Conservation (phyloP, 2,329 filamentous ascomycete species). For the Pyrenochaeta sp. region DNA sequence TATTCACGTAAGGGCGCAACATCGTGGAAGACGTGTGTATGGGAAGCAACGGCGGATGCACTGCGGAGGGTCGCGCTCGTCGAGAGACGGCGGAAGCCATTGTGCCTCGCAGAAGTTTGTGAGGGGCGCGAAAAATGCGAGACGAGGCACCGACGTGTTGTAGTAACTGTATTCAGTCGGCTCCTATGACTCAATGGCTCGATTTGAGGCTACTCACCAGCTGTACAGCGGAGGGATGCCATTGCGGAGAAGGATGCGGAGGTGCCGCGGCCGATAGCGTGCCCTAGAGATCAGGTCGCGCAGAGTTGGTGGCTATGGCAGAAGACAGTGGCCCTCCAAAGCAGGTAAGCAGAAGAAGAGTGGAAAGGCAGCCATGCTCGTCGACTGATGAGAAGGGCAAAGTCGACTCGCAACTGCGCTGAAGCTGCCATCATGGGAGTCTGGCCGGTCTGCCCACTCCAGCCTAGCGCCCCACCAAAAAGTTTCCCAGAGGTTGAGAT, state of each 20-base stretch:
- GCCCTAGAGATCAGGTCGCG: slow-evolving; percentile 2
- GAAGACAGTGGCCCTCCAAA: slow-evolving; percentile 8
- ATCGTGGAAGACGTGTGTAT: slow-evolving; percentile 77
- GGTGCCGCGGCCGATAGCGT: slow-evolving; percentile 23
- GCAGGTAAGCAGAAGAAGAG: slow-evolving; percentile 12
- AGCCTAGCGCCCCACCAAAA: slow-evolving; percentile 29
- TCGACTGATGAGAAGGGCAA: slow-evolving; percentile 23
- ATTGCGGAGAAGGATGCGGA: slow-evolving; percentile 35
- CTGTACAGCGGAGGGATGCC: slow-evolving; percentile 26
- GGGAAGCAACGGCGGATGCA: slow-evolving; percentile 23
- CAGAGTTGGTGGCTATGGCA: slow-evolving; percentile 7
- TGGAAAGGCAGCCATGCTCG: slow-evolving; percentile 23
- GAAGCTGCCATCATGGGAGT: slow-evolving; percentile 25
- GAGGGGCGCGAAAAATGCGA: slow-evolving; percentile 6
- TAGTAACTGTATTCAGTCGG: slow-evolving; percentile 23
- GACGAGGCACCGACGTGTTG: slow-evolving; percentile 6
- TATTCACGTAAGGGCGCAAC: slow-evolving; percentile 75
- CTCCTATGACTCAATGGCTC: slow-evolving; percentile 17
- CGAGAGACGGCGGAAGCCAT: slow-evolving; percentile 30
- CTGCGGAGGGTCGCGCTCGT: slow-evolving; percentile 25
- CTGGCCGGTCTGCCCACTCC: slow-evolving; percentile 3
- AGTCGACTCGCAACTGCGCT: slow-evolving; percentile 33
- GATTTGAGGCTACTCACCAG: slow-evolving; percentile 20
- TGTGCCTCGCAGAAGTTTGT: not conserved
- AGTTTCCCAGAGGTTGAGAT: slow-evolving; percentile 23